These are phyloP conservation scores for Alternaria postmessia DNA, from an alignment of 2,329 filamentous ascomycete species.

Conservation along the genomic window DNA sequence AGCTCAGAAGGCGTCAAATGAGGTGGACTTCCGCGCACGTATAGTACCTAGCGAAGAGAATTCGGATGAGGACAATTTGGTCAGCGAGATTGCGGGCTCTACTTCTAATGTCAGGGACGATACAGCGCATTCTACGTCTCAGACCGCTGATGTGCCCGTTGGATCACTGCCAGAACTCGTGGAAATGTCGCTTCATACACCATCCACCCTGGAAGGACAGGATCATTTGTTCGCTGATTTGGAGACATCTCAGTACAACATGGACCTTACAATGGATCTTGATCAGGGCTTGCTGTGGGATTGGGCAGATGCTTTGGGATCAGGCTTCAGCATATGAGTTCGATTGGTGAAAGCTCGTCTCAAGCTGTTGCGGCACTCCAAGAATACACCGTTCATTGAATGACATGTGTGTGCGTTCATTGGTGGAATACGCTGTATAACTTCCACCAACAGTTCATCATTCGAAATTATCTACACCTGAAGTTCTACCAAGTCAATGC, in stretches of 20 bases:
- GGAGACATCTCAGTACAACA: constrained; percentile 1
- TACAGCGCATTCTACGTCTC: not conserved
- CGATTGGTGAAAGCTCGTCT: not conserved
- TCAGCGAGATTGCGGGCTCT: not conserved
- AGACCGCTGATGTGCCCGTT: too few species aligned
- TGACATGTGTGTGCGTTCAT: too few species aligned
- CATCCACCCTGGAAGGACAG: not conserved
- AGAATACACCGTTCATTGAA: too few species aligned
- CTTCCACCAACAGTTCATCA: too few species aligned
- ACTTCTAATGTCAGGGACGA: not conserved
- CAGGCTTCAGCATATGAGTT: not conserved
- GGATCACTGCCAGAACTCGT: not conserved
- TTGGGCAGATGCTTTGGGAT: constrained; percentile 19
- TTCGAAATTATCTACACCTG: too few species aligned
- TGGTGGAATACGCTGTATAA: too few species aligned
- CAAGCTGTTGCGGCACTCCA: not conserved
- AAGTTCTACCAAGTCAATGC: too few species aligned
- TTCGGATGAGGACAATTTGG: constrained; percentile 7
- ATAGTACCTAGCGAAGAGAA: constrained; percentile 1
- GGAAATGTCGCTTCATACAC: not conserved
- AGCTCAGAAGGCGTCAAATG: constrained; percentile 8
- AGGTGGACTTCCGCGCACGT: constrained; percentile 18
- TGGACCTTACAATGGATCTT: not conserved
- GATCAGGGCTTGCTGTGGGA: constrained; percentile 15
- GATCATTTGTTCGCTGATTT: constrained; percentile 5